Evolutionary conservation across 371 early-diverging fungal species (phyloP).

Genomic region (Saksenaea oblongispora): DNA sequence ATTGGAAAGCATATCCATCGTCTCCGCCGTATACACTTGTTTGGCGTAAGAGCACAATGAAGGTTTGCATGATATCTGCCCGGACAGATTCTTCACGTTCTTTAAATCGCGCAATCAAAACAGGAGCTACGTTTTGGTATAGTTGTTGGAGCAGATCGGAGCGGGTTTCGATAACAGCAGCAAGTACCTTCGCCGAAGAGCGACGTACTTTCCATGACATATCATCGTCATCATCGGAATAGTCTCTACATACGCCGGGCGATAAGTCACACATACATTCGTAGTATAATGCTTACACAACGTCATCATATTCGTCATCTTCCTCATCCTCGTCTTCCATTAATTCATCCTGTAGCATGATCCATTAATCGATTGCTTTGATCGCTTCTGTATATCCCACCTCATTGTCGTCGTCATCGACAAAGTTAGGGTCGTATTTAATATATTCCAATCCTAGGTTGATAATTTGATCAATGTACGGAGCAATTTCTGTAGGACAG

Average conservation of each 20-base stretch:
- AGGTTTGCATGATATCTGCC: slow-evolving; percentile 79
- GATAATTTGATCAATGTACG: slow-evolving; percentile 66
- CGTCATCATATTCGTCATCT: slow-evolving; percentile 78
- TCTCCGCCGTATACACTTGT: slow-evolving; percentile 60
- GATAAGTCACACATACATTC: not conserved
- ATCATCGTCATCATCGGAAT: slow-evolving; percentile 78
- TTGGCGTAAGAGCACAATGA: slow-evolving; percentile 72
- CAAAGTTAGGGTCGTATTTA: slow-evolving; percentile 91
- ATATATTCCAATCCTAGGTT: slow-evolving; percentile 66
- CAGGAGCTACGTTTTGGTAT: slow-evolving; percentile 69
- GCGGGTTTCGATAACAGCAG: slow-evolving; percentile 75
- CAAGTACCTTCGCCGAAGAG: slow-evolving; percentile 79
- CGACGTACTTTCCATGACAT: slow-evolving; percentile 94
- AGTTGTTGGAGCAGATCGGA: slow-evolving; percentile 67
- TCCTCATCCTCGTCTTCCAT: slow-evolving; percentile 69
- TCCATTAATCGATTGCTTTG: not conserved
- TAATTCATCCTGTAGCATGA: slow-evolving; percentile 60
- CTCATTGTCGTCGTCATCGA: slow-evolving; percentile 75
- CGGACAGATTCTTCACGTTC: slow-evolving; percentile 94
- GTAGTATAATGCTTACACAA: slow-evolving; percentile 30
- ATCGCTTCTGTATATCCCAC: slow-evolving; percentile 18
- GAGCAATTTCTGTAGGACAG: slow-evolving; percentile 74
- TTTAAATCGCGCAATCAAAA: slow-evolving; percentile 78
- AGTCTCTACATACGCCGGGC: slow-evolving; percentile 46
- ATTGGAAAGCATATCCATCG: slow-evolving; percentile 12